Evolutionary conservation across 768 basidiomycete genomes (phyloP).

Genomic region (Panaeolus papilionaceus): DNA sequence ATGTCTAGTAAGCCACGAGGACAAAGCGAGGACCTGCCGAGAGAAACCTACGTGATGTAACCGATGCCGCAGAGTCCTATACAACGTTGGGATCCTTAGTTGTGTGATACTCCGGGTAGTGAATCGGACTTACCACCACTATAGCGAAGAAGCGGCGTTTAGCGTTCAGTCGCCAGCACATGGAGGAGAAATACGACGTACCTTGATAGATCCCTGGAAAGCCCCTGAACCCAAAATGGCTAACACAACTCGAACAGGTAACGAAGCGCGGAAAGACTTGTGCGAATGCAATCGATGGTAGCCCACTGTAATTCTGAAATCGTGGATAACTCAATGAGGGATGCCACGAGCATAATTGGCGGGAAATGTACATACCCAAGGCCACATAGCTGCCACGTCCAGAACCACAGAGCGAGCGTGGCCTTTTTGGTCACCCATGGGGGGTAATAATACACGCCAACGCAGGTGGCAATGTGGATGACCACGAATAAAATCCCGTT

Average conservation of each 20-base stretch:
- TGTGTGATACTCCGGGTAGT: too few relatives aligned
- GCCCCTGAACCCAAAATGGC: conserved; percentile 74
- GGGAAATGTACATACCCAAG: conserved; percentile 59
- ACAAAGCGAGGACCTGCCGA: too few relatives aligned
- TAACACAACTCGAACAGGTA: conserved; percentile 60
- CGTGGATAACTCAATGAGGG: too few relatives aligned
- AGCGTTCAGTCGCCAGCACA: too few relatives aligned
- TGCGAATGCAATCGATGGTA: conserved; percentile 84
- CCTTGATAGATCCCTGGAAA: conserved; percentile 84
- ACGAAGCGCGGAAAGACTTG: conserved; percentile 64
- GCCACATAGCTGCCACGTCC: conserved; percentile 71
- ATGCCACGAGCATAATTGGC: too few relatives aligned
- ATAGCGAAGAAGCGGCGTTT: neutral
- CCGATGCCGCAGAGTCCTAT: conserved; percentile 73
- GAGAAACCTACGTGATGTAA: conserved; percentile 66
- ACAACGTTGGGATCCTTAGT: neutral
- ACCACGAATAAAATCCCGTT: conserved; percentile 63
- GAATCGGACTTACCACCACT: conserved; percentile 55
- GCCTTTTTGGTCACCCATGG: conserved; percentile 45
- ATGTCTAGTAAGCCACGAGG: too few relatives aligned
- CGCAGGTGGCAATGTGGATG: conserved; percentile 25
- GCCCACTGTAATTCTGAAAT: conserved; percentile 68
- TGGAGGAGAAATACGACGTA: conserved; percentile 29
- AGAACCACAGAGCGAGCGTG: conserved; percentile 56
- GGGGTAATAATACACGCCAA: conserved; percentile 60